phyloP scores from a whole-genome alignment of 2,329 filamentous ascomycete genomes.

The Exophiala xenobiotica region DNA sequence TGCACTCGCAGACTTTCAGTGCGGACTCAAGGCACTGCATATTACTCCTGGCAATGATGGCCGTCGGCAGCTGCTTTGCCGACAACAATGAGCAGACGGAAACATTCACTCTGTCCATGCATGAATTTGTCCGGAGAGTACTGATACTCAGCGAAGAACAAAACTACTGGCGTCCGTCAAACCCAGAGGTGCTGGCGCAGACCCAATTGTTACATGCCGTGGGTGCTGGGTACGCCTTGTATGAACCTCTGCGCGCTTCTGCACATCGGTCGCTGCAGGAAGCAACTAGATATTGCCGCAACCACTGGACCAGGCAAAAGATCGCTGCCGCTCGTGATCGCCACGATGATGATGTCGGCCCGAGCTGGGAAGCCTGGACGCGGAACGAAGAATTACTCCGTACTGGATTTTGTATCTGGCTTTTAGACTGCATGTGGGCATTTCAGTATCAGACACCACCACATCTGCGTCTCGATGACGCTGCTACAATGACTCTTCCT shows the following conservation, averaged over 20 bases:
- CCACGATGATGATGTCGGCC: neutral
- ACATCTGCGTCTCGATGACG: slow-evolving; percentile 40
- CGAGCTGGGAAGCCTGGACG: slow-evolving; percentile 39
- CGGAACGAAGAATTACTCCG: slow-evolving; percentile 39
- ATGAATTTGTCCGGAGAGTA: slow-evolving; percentile 43
- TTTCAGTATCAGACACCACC: slow-evolving; percentile 41
- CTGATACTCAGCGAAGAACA: slow-evolving; percentile 38
- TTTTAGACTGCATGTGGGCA: slow-evolving; percentile 43
- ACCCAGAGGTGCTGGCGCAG: slow-evolving; percentile 22
- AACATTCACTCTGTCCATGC: slow-evolving; percentile 36
- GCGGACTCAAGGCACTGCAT: slow-evolving; percentile 40
- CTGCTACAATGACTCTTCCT: slow-evolving; percentile 38
- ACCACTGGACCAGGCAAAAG: slow-evolving; percentile 2
- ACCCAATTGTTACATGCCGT: slow-evolving; percentile 30
- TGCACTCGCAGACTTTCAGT: slow-evolving; percentile 40
- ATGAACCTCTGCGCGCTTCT: slow-evolving; percentile 18
- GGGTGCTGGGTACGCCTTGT: slow-evolving; percentile 30
- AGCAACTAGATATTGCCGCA: slow-evolving; percentile 17
- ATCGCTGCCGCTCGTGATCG: neutral
- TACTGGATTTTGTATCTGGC: slow-evolving; percentile 45
- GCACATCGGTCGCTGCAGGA: slow-evolving; percentile 19
- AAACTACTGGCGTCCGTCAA: slow-evolving; percentile 1
- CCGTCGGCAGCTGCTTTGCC: slow-evolving; percentile 41
- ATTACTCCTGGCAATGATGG: slow-evolving; percentile 39
- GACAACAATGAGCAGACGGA: slow-evolving; percentile 33